Conservation (phyloP, 257 asterid genomes). For the Solanum sejunctum region DNA sequence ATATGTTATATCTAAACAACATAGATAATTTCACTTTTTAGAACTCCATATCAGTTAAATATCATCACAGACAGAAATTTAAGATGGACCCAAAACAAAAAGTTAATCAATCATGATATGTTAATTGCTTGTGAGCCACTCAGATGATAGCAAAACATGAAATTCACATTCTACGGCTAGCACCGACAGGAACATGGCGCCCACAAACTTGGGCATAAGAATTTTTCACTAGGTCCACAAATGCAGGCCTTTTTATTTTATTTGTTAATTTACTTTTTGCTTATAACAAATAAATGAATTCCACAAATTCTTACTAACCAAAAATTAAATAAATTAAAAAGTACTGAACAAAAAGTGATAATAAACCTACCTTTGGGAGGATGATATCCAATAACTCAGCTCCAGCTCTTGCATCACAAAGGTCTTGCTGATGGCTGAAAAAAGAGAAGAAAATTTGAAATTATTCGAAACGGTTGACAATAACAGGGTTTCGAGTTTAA, state of each 20-base stretch:
- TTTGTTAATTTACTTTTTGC: neutral
- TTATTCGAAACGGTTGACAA: neutral
- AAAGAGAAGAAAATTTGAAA: neutral
- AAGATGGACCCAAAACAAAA: neutral
- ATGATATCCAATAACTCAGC: slow-evolving; percentile 75
- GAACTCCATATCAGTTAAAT: too few species aligned
- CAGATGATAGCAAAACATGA: neutral
- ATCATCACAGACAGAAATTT: neutral
- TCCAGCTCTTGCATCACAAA: slow-evolving; percentile 70
- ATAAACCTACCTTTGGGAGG: slow-evolving; percentile 40
- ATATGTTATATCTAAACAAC: too few species aligned
- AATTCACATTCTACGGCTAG: neutral
- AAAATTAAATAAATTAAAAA: too few species aligned
- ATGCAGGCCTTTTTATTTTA: neutral
- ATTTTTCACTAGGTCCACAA: neutral
- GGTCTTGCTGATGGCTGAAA: slow-evolving; percentile 68
- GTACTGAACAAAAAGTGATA: neutral
- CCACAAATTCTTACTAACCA: neutral
- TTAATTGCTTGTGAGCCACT: neutral
- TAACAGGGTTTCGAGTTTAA: too few species aligned
- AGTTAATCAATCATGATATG: neutral
- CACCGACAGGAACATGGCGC: neutral
- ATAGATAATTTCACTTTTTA: too few species aligned
- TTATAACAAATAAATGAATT: neutral
- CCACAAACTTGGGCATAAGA: neutral